phyloP scores from a whole-genome alignment of 129 eudicot genomes.

The Erigeron canadensis region DNA sequence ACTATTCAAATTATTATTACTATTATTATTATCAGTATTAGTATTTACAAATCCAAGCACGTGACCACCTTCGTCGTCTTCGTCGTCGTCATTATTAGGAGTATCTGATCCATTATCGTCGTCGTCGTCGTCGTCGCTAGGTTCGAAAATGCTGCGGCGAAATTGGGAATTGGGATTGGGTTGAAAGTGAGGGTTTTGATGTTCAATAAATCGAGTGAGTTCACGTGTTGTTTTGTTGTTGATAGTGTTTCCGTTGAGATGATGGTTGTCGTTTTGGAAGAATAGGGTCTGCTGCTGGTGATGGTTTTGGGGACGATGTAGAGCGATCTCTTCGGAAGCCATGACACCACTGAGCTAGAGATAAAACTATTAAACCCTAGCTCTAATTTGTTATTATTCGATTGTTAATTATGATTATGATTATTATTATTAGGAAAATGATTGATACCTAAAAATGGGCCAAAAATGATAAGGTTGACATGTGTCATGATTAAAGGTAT shows the following conservation, averaged over 20 bases:
- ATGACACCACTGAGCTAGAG: constrained; percentile 15
- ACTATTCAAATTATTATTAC: background rate
- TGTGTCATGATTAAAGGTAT: too few relatives aligned
- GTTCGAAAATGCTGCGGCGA: constrained; percentile 42
- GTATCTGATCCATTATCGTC: constrained; percentile 48
- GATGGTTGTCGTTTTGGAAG: constrained; percentile 40
- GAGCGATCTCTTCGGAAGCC: constrained; percentile 63
- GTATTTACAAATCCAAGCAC: constrained; percentile 38
- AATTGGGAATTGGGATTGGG: constrained; percentile 39
- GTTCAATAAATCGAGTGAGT: constrained; percentile 58
- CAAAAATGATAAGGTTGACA: too few relatives aligned
- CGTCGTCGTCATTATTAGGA: constrained; percentile 45
- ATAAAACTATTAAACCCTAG: constrained; percentile 33
- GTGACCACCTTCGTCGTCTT: constrained; percentile 25
- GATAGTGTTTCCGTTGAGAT: constrained; percentile 19
- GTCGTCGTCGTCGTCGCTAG: constrained; percentile 34
- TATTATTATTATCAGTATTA: constrained; percentile 9
- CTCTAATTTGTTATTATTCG: constrained; percentile 31
- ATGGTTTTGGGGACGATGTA: constrained; percentile 27
- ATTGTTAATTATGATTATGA: constrained; percentile 19
- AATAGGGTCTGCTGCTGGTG: constrained; percentile 42
- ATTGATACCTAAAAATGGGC: too few relatives aligned
- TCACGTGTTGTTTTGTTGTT: constrained; percentile 55
- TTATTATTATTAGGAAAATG: constrained; percentile 19
- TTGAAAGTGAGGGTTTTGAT: constrained; percentile 43